Evolutionary conservation across 176 grass and related monocot genomes (phyloP).

Genomic region (Dendrocalamus sinicus): DNA sequence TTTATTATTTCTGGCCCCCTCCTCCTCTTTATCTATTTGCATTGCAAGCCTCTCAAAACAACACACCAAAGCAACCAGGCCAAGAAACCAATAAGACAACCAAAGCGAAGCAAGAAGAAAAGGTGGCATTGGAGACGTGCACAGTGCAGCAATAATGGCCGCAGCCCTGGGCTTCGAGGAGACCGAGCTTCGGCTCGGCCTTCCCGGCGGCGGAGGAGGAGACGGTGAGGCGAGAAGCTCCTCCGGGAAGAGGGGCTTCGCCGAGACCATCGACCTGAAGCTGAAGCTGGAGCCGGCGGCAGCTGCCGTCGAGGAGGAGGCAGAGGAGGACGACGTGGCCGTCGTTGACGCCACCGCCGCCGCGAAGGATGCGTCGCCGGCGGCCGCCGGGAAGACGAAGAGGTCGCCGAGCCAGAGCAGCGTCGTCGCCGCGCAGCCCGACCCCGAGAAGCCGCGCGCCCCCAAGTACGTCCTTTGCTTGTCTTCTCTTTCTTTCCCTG

Average conservation of each 20-base stretch:
- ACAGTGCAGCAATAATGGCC: constrained; percentile 39
- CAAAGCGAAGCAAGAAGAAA: not conserved
- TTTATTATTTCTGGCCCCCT: constrained; percentile 42
- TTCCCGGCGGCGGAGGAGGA: constrained; percentile 55
- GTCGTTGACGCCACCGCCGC: not conserved
- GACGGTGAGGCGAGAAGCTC: constrained; percentile 48
- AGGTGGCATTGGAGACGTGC: not conserved
- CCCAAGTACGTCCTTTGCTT: constrained; percentile 58
- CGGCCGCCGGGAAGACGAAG: constrained; percentile 49
- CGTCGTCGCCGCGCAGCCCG: constrained; percentile 45
- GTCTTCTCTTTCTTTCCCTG: not conserved
- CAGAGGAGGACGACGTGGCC: constrained; percentile 23
- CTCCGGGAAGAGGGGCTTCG: constrained; percentile 76
- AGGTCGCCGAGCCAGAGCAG: constrained; percentile 60
- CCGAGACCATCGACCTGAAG: constrained; percentile 92
- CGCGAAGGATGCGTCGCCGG: not conserved
- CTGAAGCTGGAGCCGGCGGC: constrained; percentile 70
- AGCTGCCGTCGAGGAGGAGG: not conserved
- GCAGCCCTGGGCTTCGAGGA: constrained; percentile 65
- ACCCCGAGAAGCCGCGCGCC: constrained; percentile 82
- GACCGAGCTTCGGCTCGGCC: constrained; percentile 96
- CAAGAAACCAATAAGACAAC: not conserved
- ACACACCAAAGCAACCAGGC: not conserved
- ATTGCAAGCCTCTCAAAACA: not conserved
- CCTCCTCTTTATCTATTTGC: constrained; percentile 39